Evolutionary conservation across 306 rosid genomes (phyloP), one percentile per base, ranked within the genome.

Genomic region (Rosa rugosa): DNA sequence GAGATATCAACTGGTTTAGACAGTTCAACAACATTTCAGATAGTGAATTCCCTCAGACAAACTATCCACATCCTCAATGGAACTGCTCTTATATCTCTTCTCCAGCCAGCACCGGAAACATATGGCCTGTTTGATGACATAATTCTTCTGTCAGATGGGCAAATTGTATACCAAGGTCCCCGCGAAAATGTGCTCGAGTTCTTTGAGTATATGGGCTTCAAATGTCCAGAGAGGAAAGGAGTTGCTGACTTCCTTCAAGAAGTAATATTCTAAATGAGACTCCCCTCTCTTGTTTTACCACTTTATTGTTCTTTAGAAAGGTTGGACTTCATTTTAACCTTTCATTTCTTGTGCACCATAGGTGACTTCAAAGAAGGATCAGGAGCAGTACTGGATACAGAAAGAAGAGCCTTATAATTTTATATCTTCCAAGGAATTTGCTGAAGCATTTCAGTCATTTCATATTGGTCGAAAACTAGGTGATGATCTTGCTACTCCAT

Each of bases 101-200:
- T 88, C 44, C 91, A 88, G 71, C 91, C 91, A 1, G 91, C 91
- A 70, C 91, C 91, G 31, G 91, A 88, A 80, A 88, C 91, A 38
- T 88, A 88, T 46, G 85, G 85, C 14, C 84, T 88, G 73, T 88
- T 88, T 36, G 89, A 88, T 72, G 87, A 88, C 75, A 79, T 88
- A 23, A 85, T 88, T 79, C 84, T 88, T 31, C 59, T 88, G 47
- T 88, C 91, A 4, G 91, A 88, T 75, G 91, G 91, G 13, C 85
- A 81, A n/a, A 77, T 88, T 42, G 84, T 88, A 62, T 88, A 85
- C 75, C 89, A 88, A 53, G 91, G 91, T 57, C 89, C 91, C 3
- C 91, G 91, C 0, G 89, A 85, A 66, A 44, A 81, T 16, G 89
- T 88, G 51, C 83, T 88, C 5, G 86, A 79, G 41, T 88, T 83